A percentile compares a stretch with the other conserved stretches of the same genome.
Conservation (phyloP, 257 asterid species). For the Ilex aquifolium region DNA sequence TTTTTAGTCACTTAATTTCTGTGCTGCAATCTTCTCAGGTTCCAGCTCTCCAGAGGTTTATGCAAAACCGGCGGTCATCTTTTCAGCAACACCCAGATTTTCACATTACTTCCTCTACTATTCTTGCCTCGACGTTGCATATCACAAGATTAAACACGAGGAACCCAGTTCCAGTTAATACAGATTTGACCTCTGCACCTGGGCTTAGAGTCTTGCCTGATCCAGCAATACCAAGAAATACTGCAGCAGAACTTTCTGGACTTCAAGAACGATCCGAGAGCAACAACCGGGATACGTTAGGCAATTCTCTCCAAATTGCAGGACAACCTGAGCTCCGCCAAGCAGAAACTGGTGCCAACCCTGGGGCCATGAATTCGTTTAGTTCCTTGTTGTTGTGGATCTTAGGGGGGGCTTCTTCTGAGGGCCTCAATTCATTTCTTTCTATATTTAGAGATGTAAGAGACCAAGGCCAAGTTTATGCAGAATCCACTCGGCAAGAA, state of each 20-base stretch:
- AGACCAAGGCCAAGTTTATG: conserved; percentile 76
- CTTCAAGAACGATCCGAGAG: conserved; percentile 35
- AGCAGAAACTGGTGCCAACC: conserved; percentile 54
- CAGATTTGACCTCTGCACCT: conserved; percentile 44
- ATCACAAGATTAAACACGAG: conserved; percentile 82
- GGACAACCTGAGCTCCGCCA: conserved; percentile 52
- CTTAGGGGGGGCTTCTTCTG: conserved; percentile 94
- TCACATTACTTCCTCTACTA: conserved; percentile 86
- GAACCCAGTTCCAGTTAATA: conserved; percentile 42
- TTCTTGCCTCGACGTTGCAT: conserved; percentile 90
- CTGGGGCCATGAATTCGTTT: conserved; percentile 78
- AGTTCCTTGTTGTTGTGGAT: conserved; percentile 85
- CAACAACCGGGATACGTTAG: conserved; percentile 43
- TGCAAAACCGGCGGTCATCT: conserved; percentile 78
- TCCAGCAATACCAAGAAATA: conserved; percentile 32
- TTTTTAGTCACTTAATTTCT: background rate
- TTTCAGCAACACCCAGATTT: conserved; percentile 95
- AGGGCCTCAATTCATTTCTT: conserved; percentile 80
- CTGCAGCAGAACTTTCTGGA: conserved; percentile 34
- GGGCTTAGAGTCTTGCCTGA: conserved; percentile 39
- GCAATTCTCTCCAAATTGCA: conserved; percentile 59
- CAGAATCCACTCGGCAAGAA: conserved; percentile 56
- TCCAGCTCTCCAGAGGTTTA: conserved; percentile 92
- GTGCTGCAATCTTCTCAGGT: conserved; percentile 46
- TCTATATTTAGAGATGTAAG: conserved; percentile 83